A percentile compares a stretch with the other conserved stretches of the same genome.
Evolutionary conservation across 192 early-diverging fungal genomes (phyloP).

Genomic region (Coemansia sp.): DNA sequence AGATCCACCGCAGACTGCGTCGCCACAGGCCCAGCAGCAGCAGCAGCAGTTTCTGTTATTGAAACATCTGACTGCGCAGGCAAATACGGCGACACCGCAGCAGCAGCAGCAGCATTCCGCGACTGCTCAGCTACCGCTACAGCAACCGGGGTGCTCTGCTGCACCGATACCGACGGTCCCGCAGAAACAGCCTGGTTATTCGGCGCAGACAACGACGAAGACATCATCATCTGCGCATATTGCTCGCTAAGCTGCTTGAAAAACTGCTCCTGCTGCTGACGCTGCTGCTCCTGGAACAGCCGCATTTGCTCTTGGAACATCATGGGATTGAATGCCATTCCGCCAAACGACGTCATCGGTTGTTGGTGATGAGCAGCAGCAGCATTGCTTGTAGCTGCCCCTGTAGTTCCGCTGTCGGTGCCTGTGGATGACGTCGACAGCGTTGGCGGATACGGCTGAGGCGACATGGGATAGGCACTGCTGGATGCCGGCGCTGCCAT

Average conservation of each 20-base stretch:
- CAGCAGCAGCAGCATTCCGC: too few species aligned
- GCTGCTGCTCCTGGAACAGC: constrained; percentile 53
- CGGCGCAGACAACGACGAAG: neutral
- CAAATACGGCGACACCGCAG: too few species aligned
- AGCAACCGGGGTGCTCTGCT: neutral
- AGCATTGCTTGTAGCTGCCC: neutral
- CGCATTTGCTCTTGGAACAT: constrained; percentile 40
- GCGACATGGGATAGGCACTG: neutral
- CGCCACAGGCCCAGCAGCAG: neutral
- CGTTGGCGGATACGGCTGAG: constrained; percentile 4
- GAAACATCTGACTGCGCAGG: too few species aligned
- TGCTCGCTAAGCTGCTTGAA: constrained; percentile 38
- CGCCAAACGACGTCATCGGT: neutral
- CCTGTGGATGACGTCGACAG: neutral
- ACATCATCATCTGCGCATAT: constrained; percentile 27
- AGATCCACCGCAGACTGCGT: too few species aligned
- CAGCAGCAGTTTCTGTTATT: neutral
- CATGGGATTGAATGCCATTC: constrained; percentile 7
- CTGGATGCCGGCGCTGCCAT: neutral
- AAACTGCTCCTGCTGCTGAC: constrained; percentile 47
- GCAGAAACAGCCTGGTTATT: neutral
- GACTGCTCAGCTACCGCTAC: neutral
- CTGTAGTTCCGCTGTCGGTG: neutral
- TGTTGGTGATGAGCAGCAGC: neutral
- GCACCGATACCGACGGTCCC: neutral